These are phyloP conservation scores for Russula earlei DNA, from an alignment of 768 basidiomycete species.

Conservation along the genomic window DNA sequence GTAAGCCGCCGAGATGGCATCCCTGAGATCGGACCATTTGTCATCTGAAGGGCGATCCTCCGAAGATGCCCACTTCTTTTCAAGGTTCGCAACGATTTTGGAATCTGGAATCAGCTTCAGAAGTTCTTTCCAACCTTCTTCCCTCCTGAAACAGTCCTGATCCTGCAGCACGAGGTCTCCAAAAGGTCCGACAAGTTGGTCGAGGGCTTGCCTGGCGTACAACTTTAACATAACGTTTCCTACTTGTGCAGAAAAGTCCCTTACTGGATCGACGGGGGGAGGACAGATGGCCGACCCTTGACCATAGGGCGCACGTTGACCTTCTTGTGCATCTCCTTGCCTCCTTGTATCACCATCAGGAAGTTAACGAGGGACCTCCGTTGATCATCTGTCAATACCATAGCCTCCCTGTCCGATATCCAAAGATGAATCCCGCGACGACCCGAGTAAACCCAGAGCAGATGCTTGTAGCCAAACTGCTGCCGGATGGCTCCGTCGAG, in stretches of 20 bases:
- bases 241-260: constrained; percentile 5
- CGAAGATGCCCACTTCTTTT: constrained; percentile 48
- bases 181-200: constrained; percentile 50
- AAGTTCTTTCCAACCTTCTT: constrained; percentile 66
- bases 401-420: constrained; percentile 84
- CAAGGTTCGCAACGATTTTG: constrained; percentile 38
- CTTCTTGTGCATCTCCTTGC: constrained; percentile 74
- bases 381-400: constrained; percentile 87
- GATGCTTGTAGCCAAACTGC: constrained; percentile 83
- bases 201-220: constrained; percentile 27
- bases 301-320: constrained; percentile 54
- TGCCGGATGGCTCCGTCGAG: constrained; percentile 71
- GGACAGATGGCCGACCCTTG: constrained; percentile 24
- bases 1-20: constrained; percentile 26
- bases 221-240: constrained; percentile 2
- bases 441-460: constrained; percentile 98
- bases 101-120: constrained; percentile 67
- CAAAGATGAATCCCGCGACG: constrained; percentile 97
- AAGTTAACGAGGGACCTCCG: constrained; percentile 80
- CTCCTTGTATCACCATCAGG: constrained; percentile 73
- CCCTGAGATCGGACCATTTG: constrained; percentile 67
- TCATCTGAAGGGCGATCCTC: constrained; percentile 47
- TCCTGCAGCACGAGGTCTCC: constrained; percentile 60
- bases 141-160: constrained; percentile 71
- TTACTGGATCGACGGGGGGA: constrained; percentile 72